phyloP scores from a whole-genome alignment of 805 yeast species.

The Saturnispora mendoncae region DNA sequence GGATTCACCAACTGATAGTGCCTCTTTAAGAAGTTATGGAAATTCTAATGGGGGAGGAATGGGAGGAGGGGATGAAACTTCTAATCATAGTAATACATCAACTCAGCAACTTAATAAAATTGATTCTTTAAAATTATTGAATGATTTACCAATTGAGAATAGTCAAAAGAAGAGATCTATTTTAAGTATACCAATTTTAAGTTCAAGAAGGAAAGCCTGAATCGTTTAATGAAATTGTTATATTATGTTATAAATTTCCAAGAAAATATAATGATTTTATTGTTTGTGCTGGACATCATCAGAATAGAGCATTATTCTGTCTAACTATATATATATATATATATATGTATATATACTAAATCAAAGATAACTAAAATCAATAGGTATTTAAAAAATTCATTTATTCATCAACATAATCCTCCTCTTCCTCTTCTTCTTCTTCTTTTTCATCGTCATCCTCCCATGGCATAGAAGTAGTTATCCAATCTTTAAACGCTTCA shows the following conservation, averaged over 20 bases:
- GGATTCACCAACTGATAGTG: not conserved
- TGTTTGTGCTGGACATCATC: too few species aligned
- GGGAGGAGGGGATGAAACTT: not conserved
- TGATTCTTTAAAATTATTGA: not conserved
- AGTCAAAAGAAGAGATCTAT: slow-evolving; percentile 18
- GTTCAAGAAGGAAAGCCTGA: slow-evolving; percentile 15
- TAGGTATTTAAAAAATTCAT: too few species aligned
- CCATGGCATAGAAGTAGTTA: slow-evolving; percentile 15
- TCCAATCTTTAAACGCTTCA: slow-evolving; percentile 32
- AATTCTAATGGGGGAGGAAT: too few species aligned
- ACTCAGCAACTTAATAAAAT: not conserved
- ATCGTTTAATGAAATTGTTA: too few species aligned
- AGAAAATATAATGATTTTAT: too few species aligned
- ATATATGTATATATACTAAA: too few species aligned
- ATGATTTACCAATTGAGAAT: not conserved
- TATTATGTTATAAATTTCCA: too few species aligned
- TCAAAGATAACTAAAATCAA: too few species aligned
- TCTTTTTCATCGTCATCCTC: slow-evolving; percentile 3
- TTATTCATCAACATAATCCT: not conserved
- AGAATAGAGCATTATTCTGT: too few species aligned
- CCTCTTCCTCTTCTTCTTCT: not conserved
- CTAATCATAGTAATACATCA: not conserved
- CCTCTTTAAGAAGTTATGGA: not conserved
- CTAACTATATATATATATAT: too few species aligned
- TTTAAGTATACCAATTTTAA: slow-evolving; percentile 28